A percentile compares a stretch with the other conserved stretches of the same genome.
Conservation (phyloP, 495 filamentous ascomycete genomes). For the Neurospora discreta region DNA sequence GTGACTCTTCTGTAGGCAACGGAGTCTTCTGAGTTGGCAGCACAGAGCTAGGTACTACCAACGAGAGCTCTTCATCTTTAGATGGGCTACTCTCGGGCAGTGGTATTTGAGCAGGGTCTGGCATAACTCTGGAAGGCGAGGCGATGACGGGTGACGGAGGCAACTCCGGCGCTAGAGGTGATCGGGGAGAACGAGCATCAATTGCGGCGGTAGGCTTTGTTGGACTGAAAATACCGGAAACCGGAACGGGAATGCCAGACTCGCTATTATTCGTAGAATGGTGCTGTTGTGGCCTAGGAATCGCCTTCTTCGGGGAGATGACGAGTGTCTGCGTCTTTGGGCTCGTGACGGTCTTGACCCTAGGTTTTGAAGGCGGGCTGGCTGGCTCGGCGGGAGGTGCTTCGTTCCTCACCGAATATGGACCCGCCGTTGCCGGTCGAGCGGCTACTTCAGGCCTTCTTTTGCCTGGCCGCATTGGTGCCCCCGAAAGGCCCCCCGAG, state of each 20-base stretch:
- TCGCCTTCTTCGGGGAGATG: constrained; percentile 33
- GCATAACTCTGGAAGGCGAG: constrained; percentile 26
- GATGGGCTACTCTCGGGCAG: constrained; percentile 19
- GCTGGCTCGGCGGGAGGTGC: constrained; percentile 28
- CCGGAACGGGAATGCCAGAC: constrained; percentile 21
- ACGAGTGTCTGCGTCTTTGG: constrained; percentile 25
- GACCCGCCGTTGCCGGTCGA: constrained; percentile 45
- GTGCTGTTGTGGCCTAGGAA: constrained; percentile 28
- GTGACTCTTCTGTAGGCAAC: constrained; percentile 6
- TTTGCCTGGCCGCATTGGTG: constrained; percentile 42
- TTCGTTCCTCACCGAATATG: constrained; percentile 43
- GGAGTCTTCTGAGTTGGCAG: constrained; percentile 8
- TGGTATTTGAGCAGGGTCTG: constrained; percentile 8
- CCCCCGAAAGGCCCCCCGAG: constrained; percentile 42
- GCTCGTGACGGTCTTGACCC: constrained; percentile 23
- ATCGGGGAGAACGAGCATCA: constrained; percentile 18
- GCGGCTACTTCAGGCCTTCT: constrained; percentile 38
- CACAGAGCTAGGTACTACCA: constrained; percentile 28
- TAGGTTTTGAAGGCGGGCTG: constrained; percentile 26
- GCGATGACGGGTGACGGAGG: constrained; percentile 11
- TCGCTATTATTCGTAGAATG: constrained; percentile 36
- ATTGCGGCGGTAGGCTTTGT: constrained; percentile 18
- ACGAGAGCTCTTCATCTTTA: constrained; percentile 40
- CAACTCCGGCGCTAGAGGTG: constrained; percentile 3
- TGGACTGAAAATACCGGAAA: constrained; percentile 26